Percentiles rank a stretch among this genome's conserved stretches.
Conservation (phyloP, 139 green algal species). For the Choricystis sp. region DNA sequence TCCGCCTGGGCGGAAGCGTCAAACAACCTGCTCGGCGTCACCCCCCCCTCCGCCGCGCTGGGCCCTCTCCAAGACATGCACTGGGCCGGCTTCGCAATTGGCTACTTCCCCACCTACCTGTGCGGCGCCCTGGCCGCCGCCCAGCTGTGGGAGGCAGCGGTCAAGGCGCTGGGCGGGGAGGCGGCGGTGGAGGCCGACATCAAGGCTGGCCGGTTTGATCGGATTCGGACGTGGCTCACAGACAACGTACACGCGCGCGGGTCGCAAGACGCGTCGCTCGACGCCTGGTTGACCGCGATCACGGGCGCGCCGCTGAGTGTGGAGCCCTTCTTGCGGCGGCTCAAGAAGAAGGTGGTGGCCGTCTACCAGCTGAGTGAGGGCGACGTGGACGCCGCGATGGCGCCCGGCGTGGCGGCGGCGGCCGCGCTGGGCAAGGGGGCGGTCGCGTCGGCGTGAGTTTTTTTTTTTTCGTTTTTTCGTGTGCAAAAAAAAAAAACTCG, state of each 20-base stretch:
- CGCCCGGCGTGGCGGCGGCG: background rate
- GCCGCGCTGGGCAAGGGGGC: background rate
- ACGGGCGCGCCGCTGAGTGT: conserved; percentile 45
- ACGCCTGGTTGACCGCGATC: conserved; percentile 50
- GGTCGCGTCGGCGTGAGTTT: background rate
- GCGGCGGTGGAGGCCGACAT: too few species aligned
- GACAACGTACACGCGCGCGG: conserved; percentile 58
- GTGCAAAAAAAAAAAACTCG: too few species aligned
- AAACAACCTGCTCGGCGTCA: conserved; percentile 5
- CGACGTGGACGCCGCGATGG: background rate
- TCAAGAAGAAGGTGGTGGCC: conserved; percentile 45
- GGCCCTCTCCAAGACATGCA: conserved; percentile 79
- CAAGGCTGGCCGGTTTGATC: conserved; percentile 18
- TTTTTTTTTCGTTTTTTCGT: background rate
- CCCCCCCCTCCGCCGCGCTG: conserved; percentile 37
- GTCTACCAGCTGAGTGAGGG: conserved; percentile 31
- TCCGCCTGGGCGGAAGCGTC: conserved; percentile 28
- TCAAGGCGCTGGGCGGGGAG: background rate
- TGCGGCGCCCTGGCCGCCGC: conserved; percentile 63
- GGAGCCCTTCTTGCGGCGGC: conserved; percentile 42
- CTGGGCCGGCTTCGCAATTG: conserved; percentile 48
- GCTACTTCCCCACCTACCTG: conserved; percentile 80
- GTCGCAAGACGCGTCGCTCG: conserved; percentile 33
- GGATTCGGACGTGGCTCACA: conserved; percentile 59
- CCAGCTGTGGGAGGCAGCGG: conserved; percentile 32